Evolutionary conservation across 306 rosid species (phyloP), one percentile per base, ranked within the genome.

Genomic region (Quercus rubra): DNA sequence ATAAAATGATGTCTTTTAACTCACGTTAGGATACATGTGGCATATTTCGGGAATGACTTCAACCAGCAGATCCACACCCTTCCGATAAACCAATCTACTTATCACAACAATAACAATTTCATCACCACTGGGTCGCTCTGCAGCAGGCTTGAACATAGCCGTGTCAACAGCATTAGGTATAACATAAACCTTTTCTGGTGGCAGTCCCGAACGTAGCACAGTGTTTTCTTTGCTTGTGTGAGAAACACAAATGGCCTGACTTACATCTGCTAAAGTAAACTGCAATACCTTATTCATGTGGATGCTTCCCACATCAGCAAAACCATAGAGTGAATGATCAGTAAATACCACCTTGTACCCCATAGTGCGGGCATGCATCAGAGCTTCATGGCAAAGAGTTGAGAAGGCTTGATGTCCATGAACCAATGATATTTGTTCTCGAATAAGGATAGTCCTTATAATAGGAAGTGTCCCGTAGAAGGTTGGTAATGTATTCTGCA

Each of bases 331-430:
- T 3, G 97, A 94, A 84, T 94, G 99, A 84, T 92, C 97, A 28
- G 97, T 94, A 84, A 94, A 94, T 30, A 92, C 90, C 55, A 87
- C 97, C 87, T 90, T 92, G 85, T 90, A 94, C 21, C 95, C 97
- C 98, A 94, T 91, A 63, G 97, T 92, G 64, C 97, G 87, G 46
- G 92, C 87, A 52, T 92, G 97, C 97, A 94, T 90, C 59, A 92
- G 87, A 64, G 97, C 89, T 88, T 91, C 97, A 54, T 94, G 98
- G 80, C 94, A 94, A 66, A 94, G 91, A 31, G 98, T 94, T 15
- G 97, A 92, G 85, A 94, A 94, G 46, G 98, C 97, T 85, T 92
- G 98, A 85, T 92, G 98, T 21, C 97, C 97, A 75, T 94, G 98
- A 56, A 92, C 92, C 77, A 94, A 79, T 0, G 93, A 86, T 77